Evolutionary conservation across 1,284 basidiomycete species (phyloP).

Genomic region (Apiotrichum veenhuisii): DNA sequence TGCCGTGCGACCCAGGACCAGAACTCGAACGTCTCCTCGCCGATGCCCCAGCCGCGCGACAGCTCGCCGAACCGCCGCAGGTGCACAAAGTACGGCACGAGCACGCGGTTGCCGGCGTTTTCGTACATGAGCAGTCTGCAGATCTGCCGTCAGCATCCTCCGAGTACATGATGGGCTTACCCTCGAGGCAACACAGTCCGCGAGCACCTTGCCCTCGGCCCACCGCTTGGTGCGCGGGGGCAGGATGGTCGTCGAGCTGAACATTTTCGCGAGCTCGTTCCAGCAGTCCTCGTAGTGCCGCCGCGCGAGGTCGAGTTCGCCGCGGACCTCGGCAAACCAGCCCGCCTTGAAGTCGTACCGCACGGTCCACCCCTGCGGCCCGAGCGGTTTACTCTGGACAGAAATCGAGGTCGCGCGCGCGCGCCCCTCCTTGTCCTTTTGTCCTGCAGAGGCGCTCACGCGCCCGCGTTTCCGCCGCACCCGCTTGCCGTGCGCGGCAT

Average conservation of each 20-base stretch:
- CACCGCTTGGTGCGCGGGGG: slow-evolving; percentile 93
- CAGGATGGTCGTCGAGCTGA: slow-evolving; percentile 74
- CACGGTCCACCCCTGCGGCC: slow-evolving; percentile 89
- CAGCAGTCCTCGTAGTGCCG: slow-evolving; percentile 94
- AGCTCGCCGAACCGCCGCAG: slow-evolving; percentile 81
- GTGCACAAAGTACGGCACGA: slow-evolving; percentile 77
- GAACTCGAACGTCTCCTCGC: slow-evolving; percentile 93
- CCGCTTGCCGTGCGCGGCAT: slow-evolving; percentile 83
- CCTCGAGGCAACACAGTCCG: slow-evolving; percentile 84
- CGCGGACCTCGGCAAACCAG: slow-evolving; percentile 88
- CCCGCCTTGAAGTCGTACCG: slow-evolving; percentile 96
- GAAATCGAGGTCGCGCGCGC: slow-evolving; percentile 10
- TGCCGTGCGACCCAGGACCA: slow-evolving; percentile 96
- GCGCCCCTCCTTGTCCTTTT: neutral
- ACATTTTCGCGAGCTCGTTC: slow-evolving; percentile 74
- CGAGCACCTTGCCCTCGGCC: slow-evolving; percentile 96
- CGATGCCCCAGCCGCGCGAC: slow-evolving; percentile 90
- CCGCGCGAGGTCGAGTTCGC: slow-evolving; percentile 81
- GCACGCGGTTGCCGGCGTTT: slow-evolving; percentile 69
- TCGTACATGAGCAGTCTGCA: slow-evolving; percentile 85
- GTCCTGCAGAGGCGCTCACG: slow-evolving; percentile 26
- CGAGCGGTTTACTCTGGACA: slow-evolving; percentile 57
- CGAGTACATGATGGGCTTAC: slow-evolving; percentile 49
- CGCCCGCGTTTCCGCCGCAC: slow-evolving; percentile 83
- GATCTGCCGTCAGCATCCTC: slow-evolving; percentile 55